A percentile compares a stretch with the other conserved stretches of the same genome.
Evolutionary conservation across 1,284 basidiomycete species (phyloP).

Genomic region (Ganoderma resinaceum): DNA sequence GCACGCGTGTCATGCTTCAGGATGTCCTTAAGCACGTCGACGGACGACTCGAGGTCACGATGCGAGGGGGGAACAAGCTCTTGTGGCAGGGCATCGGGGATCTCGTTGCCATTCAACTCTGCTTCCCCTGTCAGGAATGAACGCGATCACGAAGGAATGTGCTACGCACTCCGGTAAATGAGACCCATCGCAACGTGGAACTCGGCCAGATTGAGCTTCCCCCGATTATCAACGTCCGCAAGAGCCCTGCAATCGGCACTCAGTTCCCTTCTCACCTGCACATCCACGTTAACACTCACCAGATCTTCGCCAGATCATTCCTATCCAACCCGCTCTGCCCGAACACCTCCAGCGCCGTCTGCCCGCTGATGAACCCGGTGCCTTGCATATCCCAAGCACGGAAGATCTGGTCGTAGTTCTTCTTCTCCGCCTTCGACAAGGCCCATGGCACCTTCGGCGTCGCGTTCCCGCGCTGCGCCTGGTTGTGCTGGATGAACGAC

Average conservation of each 20-base stretch:
- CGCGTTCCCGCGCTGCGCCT: constrained; percentile 72
- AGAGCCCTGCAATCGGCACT: constrained; percentile 67
- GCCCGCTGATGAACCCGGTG: constrained; percentile 89
- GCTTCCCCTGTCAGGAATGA: constrained; percentile 6
- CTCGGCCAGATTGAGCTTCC: constrained; percentile 94
- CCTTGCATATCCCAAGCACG: constrained; percentile 90
- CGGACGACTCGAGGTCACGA: constrained; percentile 89
- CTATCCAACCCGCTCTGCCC: constrained; percentile 91
- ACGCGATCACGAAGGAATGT: not conserved
- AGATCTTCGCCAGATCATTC: constrained; percentile 94
- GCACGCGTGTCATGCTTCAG: constrained; percentile 85
- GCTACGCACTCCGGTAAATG: constrained; percentile 88
- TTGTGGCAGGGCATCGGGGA: constrained; percentile 87
- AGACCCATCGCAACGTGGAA: constrained; percentile 99
- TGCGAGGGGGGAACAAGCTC: constrained; percentile 95
- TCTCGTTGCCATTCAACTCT: constrained; percentile 93
- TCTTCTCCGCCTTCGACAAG: constrained; percentile 91
- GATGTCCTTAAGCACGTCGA: constrained; percentile 91
- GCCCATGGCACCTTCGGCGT: constrained; percentile 90
- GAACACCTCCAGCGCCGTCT: constrained; percentile 92
- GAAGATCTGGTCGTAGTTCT: constrained; percentile 97
- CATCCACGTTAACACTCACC: constrained; percentile 55
- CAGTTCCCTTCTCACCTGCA: not conserved
- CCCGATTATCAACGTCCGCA: constrained; percentile 90
- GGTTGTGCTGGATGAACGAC: constrained; percentile 82